Evolutionary conservation across 805 yeast genomes (phyloP).

Genomic region (Candida boidinii): DNA sequence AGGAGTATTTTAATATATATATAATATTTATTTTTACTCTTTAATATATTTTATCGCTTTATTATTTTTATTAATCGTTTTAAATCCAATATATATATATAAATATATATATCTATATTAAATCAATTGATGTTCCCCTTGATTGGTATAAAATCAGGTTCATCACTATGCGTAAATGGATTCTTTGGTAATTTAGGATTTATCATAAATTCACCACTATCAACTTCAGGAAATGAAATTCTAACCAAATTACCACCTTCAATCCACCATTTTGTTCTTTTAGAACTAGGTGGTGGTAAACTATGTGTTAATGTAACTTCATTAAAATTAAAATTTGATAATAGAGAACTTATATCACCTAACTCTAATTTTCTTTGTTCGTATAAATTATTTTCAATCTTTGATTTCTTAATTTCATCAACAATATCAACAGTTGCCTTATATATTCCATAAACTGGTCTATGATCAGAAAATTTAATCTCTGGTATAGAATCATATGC

Average conservation of each 20-base stretch:
- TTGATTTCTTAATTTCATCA: slow-evolving; percentile 45
- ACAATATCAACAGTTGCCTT: slow-evolving; percentile 54
- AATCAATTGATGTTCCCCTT: too few relatives aligned
- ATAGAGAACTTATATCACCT: slow-evolving; percentile 26
- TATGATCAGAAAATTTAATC: slow-evolving; percentile 74
- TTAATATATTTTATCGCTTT: neutral
- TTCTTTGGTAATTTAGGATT: slow-evolving; percentile 67
- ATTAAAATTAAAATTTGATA: slow-evolving; percentile 17
- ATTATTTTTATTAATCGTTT: too few relatives aligned
- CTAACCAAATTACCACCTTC: slow-evolving; percentile 70
- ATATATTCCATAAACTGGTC: slow-evolving; percentile 79
- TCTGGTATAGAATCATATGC: slow-evolving; percentile 51
- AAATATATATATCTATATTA: too few relatives aligned
- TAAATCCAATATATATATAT: too few relatives aligned
- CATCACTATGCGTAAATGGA: slow-evolving; percentile 53
- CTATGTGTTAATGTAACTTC: slow-evolving; percentile 24
- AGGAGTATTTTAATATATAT: neutral
- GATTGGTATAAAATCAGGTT: slow-evolving; percentile 43
- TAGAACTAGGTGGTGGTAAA: slow-evolving; percentile 87
- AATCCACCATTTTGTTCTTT: slow-evolving; percentile 85
- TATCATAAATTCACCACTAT: slow-evolving; percentile 34
- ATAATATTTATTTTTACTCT: neutral
- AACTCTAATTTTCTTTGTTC: slow-evolving; percentile 37
- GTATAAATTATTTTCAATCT: slow-evolving; percentile 47
- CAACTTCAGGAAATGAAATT: slow-evolving; percentile 43